Evolutionary conservation across 2,329 filamentous ascomycete species (phyloP), one percentile per base, ranked within the genome.

Genomic region (Harringtonia aguacate): DNA sequence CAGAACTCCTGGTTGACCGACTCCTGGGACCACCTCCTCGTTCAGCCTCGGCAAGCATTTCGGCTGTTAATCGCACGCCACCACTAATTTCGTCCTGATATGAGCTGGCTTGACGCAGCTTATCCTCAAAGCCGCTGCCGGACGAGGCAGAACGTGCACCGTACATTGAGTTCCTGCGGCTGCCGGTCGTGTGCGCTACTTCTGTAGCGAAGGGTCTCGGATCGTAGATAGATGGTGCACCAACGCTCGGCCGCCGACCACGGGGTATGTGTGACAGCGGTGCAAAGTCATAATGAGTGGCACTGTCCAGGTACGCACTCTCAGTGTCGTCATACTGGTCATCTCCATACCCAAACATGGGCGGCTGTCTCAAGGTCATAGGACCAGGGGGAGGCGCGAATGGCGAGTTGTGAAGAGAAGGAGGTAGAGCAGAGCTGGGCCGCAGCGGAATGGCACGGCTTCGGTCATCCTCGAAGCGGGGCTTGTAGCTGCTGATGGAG

Each of bases 1-100:
- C 69, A 49, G 69, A 78, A 65, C 72, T 79, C 50, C 70, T 70
- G 42, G 69, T 79, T 33, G 72, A 78, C 21, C 69, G 69, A 55
- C 71, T 77, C 62, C 69, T 76, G 20, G 63, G 60, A 8, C 63
- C 67, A 46, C 64, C 68, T 49, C 62, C 67, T 53, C 65, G 69
- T 49, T 60, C 67, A 24, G 66, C 72, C 55, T 67, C 73, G 50
- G 66, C 70, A 22, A 82, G 63, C 13, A 65, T 62, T 45, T 79
- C 77, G 2, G 69, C 70, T 4, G 78, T 81, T 45, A 81, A 58
- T 43, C 71, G 53, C 31, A 59, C 54, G 8, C 63, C 67, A 29
- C 70, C 71, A 35, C 56, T 65, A 7, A 73, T 63, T 4, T 71
- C 66, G 17, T 77, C 68, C 53, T 79, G 76, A 55, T 81, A 79